Conservation (phyloP, 208 protist species). For the Crithidia fasciculata region DNA sequence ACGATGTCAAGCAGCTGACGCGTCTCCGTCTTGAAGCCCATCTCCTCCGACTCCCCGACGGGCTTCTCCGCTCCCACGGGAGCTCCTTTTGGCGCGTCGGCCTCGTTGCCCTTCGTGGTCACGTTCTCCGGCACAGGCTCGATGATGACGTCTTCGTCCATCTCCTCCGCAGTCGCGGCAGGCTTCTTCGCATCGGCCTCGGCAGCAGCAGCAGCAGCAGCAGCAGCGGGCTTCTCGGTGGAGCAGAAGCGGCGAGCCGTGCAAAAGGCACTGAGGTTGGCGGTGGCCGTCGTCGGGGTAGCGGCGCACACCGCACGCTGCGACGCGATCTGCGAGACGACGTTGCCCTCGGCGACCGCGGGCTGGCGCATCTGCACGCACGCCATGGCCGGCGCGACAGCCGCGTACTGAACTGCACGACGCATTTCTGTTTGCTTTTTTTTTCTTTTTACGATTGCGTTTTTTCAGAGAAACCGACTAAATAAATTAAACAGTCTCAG, state of each 20-base stretch:
- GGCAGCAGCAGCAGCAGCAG: not conserved
- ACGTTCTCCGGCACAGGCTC: constrained; percentile 61
- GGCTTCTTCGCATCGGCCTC: constrained; percentile 23
- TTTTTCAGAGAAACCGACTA: not conserved
- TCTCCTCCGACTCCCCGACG: constrained; percentile 83
- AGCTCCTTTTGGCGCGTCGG: constrained; percentile 15
- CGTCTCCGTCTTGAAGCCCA: constrained; percentile 98
- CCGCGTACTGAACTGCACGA: constrained; percentile 43
- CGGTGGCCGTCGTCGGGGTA: not conserved
- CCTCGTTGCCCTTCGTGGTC: constrained; percentile 16
- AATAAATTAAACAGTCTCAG: not conserved
- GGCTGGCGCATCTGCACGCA: constrained; percentile 10
- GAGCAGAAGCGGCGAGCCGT: constrained; percentile 29
- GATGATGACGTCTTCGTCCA: constrained; percentile 89
- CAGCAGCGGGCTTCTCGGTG: constrained; percentile 16
- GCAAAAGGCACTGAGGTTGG: constrained; percentile 8
- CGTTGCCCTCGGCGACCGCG: not conserved
- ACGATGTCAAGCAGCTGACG: constrained; percentile 98
- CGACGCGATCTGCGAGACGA: not conserved
- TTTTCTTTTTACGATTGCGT: not conserved
- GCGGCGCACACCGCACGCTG: constrained; percentile 5
- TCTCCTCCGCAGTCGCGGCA: constrained; percentile 35
- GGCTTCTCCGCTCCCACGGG: constrained; percentile 55
- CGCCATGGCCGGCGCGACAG: constrained; percentile 20
- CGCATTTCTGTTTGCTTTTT: constrained; percentile 46